Evolutionary conservation across 768 basidiomycete genomes (phyloP).

Genomic region (Termitomyces bulborhizus): DNA sequence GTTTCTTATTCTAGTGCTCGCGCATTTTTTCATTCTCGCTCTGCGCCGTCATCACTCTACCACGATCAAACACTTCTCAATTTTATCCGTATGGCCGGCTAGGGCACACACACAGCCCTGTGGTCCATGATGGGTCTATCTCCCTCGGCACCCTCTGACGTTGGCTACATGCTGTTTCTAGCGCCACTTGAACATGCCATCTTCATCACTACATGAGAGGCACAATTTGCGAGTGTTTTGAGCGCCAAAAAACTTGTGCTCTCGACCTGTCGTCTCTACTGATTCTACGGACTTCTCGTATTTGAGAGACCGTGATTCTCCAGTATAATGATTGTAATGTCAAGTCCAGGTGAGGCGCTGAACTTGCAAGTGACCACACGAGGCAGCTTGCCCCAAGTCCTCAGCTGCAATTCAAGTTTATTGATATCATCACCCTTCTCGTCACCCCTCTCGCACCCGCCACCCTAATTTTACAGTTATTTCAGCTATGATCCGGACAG

Average conservation of each 20-base stretch:
- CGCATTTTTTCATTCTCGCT: neutral
- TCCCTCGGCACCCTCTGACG: neutral
- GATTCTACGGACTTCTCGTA: neutral
- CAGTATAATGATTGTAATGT: neutral
- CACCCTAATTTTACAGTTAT: neutral
- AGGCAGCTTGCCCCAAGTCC: neutral
- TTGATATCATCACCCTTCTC: neutral
- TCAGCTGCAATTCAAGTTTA: neutral
- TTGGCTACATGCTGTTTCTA: neutral
- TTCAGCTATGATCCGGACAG: slow-evolving; percentile 8
- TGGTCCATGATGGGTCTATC: neutral
- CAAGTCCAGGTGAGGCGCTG: neutral
- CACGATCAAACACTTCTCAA: neutral
- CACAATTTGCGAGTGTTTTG: too few relatives aligned
- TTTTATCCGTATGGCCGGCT: neutral
- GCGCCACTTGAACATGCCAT: neutral
- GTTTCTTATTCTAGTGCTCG: too few relatives aligned
- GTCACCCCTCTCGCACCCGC: neutral
- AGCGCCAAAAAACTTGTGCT: neutral
- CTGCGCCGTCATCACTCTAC: neutral
- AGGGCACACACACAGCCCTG: neutral
- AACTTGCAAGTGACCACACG: neutral
- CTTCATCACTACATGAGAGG: neutral
- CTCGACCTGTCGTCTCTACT: too few relatives aligned
- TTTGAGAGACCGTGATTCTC: neutral